Base-by-base conservation (phyloP, 2,329 filamentous ascomycete species). In the Fusarium sp. region DNA sequence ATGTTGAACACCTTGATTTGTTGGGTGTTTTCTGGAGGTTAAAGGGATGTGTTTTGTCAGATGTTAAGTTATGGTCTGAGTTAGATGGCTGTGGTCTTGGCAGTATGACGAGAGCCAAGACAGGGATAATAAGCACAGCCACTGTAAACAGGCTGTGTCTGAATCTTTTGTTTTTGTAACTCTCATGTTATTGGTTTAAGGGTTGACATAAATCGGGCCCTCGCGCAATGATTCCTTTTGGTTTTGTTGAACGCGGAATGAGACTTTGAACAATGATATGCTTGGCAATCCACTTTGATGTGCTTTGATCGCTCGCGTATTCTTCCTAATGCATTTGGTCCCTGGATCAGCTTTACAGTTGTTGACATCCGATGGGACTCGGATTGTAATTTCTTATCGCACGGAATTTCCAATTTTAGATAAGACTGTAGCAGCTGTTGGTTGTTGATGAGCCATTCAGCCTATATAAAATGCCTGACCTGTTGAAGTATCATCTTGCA, bases 1-100 rank as follows among this genome's bases (percentile, higher is more conserved):
- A 68, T 68, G 51, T 15, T 58, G 9, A 38, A 68, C 65, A 59
- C 63, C 45, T 15, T 58, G 10, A 12, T n/a, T n/a, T 38, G 34
- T 38, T 38, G 0, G 1, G 18, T 38, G 18, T 11, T 38, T 15
- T 38, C 11, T 56, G 38, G 22, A 34, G 20, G 40, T 20, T 22
- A 40, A 38, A 27, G 29, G 24, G 8, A 29, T 29, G n/a, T 40
- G 32, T 45, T 45, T 45, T 34, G 24, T 22, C 43, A 56, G 41
- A 25, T 44, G 16, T 24, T 44, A 44, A 53, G 34, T 27, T 10
- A 29, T 43, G 24, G 49, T 20, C 34, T 53, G 32, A 29, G 13
- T 9, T 16, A 25, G n/a, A 32, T 40, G 58, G 44, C 44, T 45
- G 38, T 64, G 59, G 18, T 62, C 44, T 65, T 65, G 59, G 62